Evolutionary conservation across 192 early-diverging fungal species (phyloP), one percentile per base, ranked within the genome.

Genomic region (Diversispora epigaea): DNA sequence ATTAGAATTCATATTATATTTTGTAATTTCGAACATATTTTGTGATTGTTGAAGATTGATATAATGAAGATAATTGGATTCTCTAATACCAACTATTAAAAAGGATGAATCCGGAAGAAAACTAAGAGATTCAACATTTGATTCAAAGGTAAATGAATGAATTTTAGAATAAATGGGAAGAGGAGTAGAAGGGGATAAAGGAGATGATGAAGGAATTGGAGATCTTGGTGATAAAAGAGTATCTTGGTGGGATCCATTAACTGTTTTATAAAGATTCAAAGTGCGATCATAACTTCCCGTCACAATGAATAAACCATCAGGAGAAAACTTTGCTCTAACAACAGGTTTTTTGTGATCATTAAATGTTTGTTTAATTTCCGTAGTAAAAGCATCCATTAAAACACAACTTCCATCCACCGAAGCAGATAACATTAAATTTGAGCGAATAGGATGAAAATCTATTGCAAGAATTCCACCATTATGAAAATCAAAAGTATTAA

Each of bases 331-430:
- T 46, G 85, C 86, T 4, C 86, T 81, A 12, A 88, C 79, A 19
- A 93, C 87, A 80, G 90, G 93, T 64, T 93, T 93, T 25, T 72
- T 54, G 75, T 95, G 93, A 73, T 92, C 86, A 61, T 86, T 86
- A 72, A 87, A 93, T 7, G 65, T 74, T 80, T 92, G 91, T 39
- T 87, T 56, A 12, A 82, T 58, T 19, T 87, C 56, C 32, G 75
- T 71, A 3, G 78, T 81, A 19, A 73, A 22, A 11, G 82, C 80
- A 69, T 91, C 77, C 7, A 82, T 79, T 32, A 89, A 72, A 15
- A 78, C 78, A 17, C 60, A 62, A 7, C 79, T 79, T 46, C 79
- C 77, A 61, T 89, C 88, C 86, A 89, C 87, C 2, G 86, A 85
- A 3, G 81, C 82, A 3, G 82, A 85, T 50, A 88, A 58, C 83